Conservation (phyloP, 306 rosid species). For the Inga oerstediana region DNA sequence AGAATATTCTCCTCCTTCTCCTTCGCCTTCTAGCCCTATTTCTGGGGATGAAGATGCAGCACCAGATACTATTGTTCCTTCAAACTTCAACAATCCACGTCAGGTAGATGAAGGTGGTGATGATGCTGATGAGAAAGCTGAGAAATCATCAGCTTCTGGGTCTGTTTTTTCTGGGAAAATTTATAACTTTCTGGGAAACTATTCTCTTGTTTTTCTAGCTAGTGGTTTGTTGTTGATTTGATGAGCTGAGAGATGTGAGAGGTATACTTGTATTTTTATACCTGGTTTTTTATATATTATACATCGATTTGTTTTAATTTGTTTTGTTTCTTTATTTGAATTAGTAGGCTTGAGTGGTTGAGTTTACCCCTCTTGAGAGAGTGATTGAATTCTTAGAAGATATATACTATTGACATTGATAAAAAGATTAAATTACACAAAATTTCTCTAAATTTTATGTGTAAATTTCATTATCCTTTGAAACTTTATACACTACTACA, state of each 20-base stretch:
- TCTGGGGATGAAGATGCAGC: conserved; percentile 64
- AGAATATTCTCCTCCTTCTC: conserved; percentile 42
- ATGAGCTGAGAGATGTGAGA: not conserved
- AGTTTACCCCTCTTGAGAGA: not conserved
- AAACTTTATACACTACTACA: no score
- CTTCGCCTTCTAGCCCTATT: conserved; percentile 56
- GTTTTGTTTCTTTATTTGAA: not conserved
- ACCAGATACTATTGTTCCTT: conserved; percentile 81
- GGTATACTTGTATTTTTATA: not conserved
- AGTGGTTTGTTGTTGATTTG: conserved; percentile 26
- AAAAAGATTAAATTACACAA: not conserved
- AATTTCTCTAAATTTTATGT: no score
- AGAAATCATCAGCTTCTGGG: conserved; percentile 52
- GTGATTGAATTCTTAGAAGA: not conserved
- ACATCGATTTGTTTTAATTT: not conserved
- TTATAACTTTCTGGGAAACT: conserved; percentile 14
- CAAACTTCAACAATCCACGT: conserved; percentile 75
- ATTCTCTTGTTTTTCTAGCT: conserved; percentile 33
- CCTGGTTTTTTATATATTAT: not conserved
- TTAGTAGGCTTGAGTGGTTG: not conserved
- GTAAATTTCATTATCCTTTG: no score
- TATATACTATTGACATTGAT: not conserved
- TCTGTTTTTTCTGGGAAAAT: conserved; percentile 39
- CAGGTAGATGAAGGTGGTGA: conserved; percentile 32
- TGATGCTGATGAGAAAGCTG: conserved; percentile 26